Conservation (phyloP, 2,329 filamentous ascomycete genomes). For the Dothidotthia symphoricarpi region DNA sequence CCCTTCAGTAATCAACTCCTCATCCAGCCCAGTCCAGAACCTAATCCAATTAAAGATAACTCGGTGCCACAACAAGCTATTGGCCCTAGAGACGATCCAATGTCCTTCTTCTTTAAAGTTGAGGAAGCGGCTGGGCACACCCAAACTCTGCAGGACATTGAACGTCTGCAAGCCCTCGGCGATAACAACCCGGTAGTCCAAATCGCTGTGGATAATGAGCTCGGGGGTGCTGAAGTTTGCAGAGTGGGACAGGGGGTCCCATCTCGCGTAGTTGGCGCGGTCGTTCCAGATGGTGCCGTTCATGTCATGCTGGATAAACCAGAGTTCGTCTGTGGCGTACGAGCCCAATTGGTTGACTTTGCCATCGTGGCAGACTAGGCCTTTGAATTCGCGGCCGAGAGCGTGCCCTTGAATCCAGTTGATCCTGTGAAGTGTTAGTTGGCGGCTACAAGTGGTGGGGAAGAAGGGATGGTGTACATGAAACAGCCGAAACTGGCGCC, state of each 20-base stretch:
- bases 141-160: constrained; percentile 75
- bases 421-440: too few relatives aligned
- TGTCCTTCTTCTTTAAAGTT: constrained; percentile 78
- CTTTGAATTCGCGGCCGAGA: constrained; percentile 80
- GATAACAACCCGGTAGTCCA: constrained; percentile 87
- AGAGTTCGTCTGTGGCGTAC: constrained; percentile 53
- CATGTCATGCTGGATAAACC: constrained; percentile 51
- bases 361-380: constrained; percentile 83
- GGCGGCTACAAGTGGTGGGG: too few relatives aligned
- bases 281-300: constrained; percentile 42
- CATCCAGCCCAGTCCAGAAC: constrained; percentile 33
- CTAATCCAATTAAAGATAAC: constrained; percentile 40
- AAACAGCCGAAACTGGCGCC: constrained; percentile 57
- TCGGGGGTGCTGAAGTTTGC: constrained; percentile 80
- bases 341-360: constrained; percentile 62
- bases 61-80: constrained; percentile 83
- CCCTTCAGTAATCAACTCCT: constrained; percentile 31
- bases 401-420: constrained; percentile 89
- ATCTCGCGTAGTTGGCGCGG: constrained; percentile 53
- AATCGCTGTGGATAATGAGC: constrained; percentile 81
- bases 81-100: constrained; percentile 87
- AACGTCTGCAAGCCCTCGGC: constrained; percentile 81
- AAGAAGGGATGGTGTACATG: too few relatives aligned
- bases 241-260: constrained; percentile 58
- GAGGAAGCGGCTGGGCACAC: constrained; percentile 72